Conservation (phyloP, 78 protist genomes). For the slime mould (Dictyostelium discoideum) region DNA sequence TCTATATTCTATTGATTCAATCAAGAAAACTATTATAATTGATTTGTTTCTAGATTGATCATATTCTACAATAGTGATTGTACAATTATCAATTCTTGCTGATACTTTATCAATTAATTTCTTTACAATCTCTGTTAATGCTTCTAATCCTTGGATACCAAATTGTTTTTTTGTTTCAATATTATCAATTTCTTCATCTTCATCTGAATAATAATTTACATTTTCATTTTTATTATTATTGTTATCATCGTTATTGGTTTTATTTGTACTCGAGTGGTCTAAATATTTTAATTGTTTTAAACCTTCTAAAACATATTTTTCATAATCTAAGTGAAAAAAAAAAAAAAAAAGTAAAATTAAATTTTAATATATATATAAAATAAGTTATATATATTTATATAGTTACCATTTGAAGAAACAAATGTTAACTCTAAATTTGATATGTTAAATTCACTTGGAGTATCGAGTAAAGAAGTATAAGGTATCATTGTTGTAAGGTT, state of each 20-base stretch:
- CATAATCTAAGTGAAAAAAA: slow-evolving; percentile 68
- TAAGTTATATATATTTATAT: not conserved
- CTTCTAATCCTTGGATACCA: slow-evolving; percentile 45
- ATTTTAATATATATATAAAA: not conserved
- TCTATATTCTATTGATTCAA: slow-evolving; percentile 50
- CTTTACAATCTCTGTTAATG: slow-evolving; percentile 51
- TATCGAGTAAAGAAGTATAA: slow-evolving; percentile 42
- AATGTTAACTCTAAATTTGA: slow-evolving; percentile 46
- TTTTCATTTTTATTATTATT: not conserved
- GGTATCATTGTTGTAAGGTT: slow-evolving; percentile 29
- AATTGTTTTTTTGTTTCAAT: not conserved
- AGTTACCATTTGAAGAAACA: slow-evolving; percentile 30
- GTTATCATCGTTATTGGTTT: not conserved
- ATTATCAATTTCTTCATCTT: slow-evolving; percentile 68
- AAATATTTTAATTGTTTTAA: slow-evolving; percentile 21
- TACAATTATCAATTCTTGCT: slow-evolving; percentile 34
- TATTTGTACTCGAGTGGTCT: not conserved
- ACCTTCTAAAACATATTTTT: slow-evolving; percentile 12
- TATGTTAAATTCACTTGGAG: slow-evolving; percentile 31
- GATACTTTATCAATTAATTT: slow-evolving; percentile 44
- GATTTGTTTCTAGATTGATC: slow-evolving; percentile 27
- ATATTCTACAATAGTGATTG: slow-evolving; percentile 17
- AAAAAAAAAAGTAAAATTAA: not conserved
- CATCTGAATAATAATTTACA: slow-evolving; percentile 45
- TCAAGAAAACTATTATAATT: not conserved